Conservation (phyloP, 352 stramenopile genomes). For the Pythium folliculosum region DNA sequence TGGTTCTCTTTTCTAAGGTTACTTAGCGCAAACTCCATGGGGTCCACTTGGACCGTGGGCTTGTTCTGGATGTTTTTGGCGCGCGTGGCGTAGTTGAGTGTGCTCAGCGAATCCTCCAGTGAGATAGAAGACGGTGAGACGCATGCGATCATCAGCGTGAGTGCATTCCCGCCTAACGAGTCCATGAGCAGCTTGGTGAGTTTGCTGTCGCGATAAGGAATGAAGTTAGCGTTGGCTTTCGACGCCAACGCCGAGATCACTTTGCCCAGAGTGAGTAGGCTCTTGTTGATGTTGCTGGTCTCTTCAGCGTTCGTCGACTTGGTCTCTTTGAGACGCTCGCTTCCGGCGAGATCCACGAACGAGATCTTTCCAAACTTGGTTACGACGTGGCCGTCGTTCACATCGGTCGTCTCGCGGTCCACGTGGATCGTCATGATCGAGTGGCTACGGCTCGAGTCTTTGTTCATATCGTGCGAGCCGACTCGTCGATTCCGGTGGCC, state of each 20-base stretch:
- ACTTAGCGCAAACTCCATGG: conserved; percentile 58
- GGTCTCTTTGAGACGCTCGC: conserved; percentile 75
- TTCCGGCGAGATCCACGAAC: conserved; percentile 82
- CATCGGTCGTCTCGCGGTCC: conserved; percentile 54
- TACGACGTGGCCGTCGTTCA: conserved; percentile 48
- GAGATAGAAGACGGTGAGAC: conserved; percentile 58
- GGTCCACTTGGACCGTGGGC: conserved; percentile 69
- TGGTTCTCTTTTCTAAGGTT: conserved; percentile 72
- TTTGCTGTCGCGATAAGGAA: conserved; percentile 86
- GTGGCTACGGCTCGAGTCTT: conserved; percentile 79
- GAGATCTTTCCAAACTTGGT: conserved; percentile 76
- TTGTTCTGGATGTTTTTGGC: conserved; percentile 89
- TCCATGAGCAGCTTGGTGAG: conserved; percentile 88
- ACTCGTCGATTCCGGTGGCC: conserved; percentile 71
- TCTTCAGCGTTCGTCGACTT: conserved; percentile 72
- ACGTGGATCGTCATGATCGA: conserved; percentile 77
- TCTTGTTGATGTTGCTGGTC: conserved; percentile 87
- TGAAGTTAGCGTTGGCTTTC: conserved; percentile 48
- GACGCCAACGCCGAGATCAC: conserved; percentile 78
- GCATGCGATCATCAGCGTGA: conserved; percentile 86
- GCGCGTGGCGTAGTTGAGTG: conserved; percentile 82
- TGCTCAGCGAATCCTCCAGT: conserved; percentile 81
- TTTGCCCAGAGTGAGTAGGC: conserved; percentile 78
- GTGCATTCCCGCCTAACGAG: conserved; percentile 75
- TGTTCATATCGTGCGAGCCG: conserved; percentile 74